These are phyloP conservation scores for Mallotus nudiflorus DNA, from an alignment of 345 rosid species.

Conservation along the genomic window DNA sequence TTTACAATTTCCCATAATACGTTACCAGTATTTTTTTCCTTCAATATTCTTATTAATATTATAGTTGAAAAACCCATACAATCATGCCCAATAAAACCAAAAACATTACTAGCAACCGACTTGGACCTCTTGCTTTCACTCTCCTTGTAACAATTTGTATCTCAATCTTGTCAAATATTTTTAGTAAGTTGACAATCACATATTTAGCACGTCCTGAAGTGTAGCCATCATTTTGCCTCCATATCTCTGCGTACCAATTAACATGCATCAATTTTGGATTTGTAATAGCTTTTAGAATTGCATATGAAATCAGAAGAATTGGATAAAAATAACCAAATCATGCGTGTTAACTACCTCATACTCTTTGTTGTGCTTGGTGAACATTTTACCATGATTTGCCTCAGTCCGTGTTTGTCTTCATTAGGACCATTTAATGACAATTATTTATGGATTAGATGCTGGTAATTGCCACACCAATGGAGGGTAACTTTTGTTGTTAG, in stretches of 20 bases:
- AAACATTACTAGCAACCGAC: not conserved
- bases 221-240: not conserved
- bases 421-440: not conserved
- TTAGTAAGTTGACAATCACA: not conserved
- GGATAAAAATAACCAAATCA: too few species aligned
- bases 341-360: too few species aligned
- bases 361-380: not conserved
- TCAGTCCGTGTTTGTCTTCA: not conserved
- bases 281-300: too few species aligned
- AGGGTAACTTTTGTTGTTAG: too few species aligned
- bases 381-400: not conserved
- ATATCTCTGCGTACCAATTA: not conserved
- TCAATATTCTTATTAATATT: not conserved
- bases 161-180: not conserved
- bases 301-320: too few species aligned
- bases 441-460: not conserved
- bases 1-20: too few species aligned
- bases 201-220: not conserved
- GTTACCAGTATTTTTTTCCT: not conserved
- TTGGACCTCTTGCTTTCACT: not conserved
- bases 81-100: not conserved
- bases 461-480: too few species aligned
- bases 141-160: too few species aligned
- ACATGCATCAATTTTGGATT: not conserved
- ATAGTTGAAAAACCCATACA: not conserved